A percentile compares a stretch with the other conserved stretches of the same genome.
Conservation (phyloP, 2,329 filamentous ascomycete genomes). For the Arthroderma sp. region DNA sequence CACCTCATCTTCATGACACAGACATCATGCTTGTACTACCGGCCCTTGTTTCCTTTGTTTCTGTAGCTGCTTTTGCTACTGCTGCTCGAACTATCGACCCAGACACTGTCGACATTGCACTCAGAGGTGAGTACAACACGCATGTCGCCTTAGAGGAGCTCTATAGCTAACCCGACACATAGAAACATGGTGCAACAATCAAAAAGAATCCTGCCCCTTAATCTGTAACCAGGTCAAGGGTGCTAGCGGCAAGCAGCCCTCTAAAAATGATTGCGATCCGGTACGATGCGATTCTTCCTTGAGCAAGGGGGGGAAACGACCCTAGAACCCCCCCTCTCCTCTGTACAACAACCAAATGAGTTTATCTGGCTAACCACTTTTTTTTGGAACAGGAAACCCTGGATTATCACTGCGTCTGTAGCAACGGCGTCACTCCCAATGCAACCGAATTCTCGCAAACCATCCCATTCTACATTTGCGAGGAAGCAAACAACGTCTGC, state of each 20-base stretch:
- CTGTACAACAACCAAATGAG: background rate
- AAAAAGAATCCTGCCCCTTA: constrained; percentile 31
- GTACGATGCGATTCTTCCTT: constrained; percentile 15
- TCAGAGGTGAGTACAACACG: constrained; percentile 20
- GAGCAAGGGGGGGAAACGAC: too few species aligned
- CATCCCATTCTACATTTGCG: constrained; percentile 50
- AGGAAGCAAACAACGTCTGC: constrained; percentile 43
- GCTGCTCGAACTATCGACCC: constrained; percentile 27
- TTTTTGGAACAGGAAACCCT: constrained; percentile 29
- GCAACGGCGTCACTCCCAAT: constrained; percentile 41
- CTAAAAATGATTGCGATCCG: constrained; percentile 28
- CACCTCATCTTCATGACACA: background rate
- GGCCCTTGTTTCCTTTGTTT: constrained; percentile 22
- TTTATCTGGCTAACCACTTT: constrained; percentile 1
- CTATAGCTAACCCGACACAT: constrained; percentile 6
- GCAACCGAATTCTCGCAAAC: constrained; percentile 49
- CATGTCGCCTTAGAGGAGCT: background rate
- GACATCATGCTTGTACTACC: constrained; percentile 5
- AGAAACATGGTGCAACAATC: constrained; percentile 32
- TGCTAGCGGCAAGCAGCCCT: constrained; percentile 19
- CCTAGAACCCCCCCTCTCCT: background rate
- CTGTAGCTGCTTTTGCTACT: constrained; percentile 17
- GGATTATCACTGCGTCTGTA: constrained; percentile 44
- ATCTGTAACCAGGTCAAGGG: constrained; percentile 31
- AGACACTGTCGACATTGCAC: constrained; percentile 21